These are phyloP conservation scores for Nannizzia gypsea DNA, from an alignment of 2,329 filamentous ascomycete genomes.

Conservation along the genomic window DNA sequence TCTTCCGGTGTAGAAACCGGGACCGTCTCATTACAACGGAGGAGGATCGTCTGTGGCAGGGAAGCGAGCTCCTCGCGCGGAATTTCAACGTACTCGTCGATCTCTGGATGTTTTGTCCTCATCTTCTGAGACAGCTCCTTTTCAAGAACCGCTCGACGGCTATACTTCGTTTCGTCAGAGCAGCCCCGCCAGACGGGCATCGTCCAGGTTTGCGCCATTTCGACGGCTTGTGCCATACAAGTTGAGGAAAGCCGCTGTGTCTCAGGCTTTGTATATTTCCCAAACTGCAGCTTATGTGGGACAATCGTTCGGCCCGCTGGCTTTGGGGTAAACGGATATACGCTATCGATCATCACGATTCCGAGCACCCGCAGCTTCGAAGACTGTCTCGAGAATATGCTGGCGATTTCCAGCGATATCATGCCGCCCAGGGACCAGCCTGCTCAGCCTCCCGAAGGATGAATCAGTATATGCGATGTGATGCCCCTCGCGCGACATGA, in stretches of 20 bases:
- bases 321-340: slow-evolving; percentile 9
- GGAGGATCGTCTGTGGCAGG: slow-evolving; percentile 11
- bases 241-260: slow-evolving; percentile 10
- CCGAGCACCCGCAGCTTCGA: slow-evolving; percentile 12
- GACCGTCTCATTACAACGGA: slow-evolving; percentile 14
- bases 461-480: background rate
- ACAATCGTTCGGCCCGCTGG: slow-evolving; percentile 4
- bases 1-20: slow-evolving; percentile 9
- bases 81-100: slow-evolving; percentile 4
- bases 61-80: background rate
- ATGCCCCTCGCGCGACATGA: too few species aligned
- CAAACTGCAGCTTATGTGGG: slow-evolving; percentile 9
- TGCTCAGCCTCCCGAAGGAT: slow-evolving; percentile 2
- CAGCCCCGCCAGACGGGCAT: slow-evolving; percentile 13
- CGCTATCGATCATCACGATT: slow-evolving; percentile 17
- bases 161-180: slow-evolving; percentile 4
- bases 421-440: slow-evolving; percentile 18
- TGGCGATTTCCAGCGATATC: slow-evolving; percentile 16
- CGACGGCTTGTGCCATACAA: slow-evolving; percentile 11
- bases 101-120: background rate
- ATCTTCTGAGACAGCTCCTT: slow-evolving; percentile 7
- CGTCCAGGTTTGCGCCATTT: slow-evolving; percentile 13
- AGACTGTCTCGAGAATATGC: slow-evolving; percentile 10
- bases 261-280: slow-evolving; percentile 8
- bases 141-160: slow-evolving; percentile 9